These are phyloP conservation scores for Fusarium pseudoanthophilum DNA, from an alignment of 2,329 filamentous ascomycete genomes.

Conservation along the genomic window DNA sequence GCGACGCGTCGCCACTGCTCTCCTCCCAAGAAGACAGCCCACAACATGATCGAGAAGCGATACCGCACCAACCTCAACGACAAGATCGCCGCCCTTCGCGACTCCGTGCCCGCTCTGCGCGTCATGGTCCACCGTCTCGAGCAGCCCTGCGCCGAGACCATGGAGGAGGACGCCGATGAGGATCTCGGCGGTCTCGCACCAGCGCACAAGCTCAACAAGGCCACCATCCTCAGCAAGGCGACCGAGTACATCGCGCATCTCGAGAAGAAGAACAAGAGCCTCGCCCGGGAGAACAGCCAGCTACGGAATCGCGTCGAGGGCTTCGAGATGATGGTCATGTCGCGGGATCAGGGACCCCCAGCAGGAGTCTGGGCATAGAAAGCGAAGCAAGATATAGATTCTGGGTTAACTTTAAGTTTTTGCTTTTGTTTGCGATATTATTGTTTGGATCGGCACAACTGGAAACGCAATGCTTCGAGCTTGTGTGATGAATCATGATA, in stretches of 20 bases:
- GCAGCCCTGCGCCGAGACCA: conserved; percentile 68
- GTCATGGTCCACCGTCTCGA: conserved; percentile 72
- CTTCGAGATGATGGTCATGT: conserved; percentile 47
- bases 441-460: conserved; percentile 20
- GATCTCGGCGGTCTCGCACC: conserved; percentile 78
- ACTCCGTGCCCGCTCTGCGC: conserved; percentile 87
- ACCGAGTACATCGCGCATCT: conserved; percentile 53
- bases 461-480: conserved; percentile 25
- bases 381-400: background rate
- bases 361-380: conserved; percentile 43
- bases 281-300: conserved; percentile 48
- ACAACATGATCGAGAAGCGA: conserved; percentile 96
- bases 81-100: conserved; percentile 88
- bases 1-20: conserved; percentile 45
- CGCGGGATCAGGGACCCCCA: conserved; percentile 39
- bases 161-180: conserved; percentile 72
- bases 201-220: conserved; percentile 93
- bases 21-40: conserved; percentile 82
- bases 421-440: conserved; percentile 22
- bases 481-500: conserved; percentile 44
- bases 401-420: background rate
- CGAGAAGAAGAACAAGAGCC: conserved; percentile 49
- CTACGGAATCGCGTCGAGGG: conserved; percentile 47
- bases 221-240: conserved; percentile 69
- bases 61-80: conserved; percentile 96